Conservation (phyloP, 2,329 filamentous ascomycete genomes). For the Simplicillium sp. region DNA sequence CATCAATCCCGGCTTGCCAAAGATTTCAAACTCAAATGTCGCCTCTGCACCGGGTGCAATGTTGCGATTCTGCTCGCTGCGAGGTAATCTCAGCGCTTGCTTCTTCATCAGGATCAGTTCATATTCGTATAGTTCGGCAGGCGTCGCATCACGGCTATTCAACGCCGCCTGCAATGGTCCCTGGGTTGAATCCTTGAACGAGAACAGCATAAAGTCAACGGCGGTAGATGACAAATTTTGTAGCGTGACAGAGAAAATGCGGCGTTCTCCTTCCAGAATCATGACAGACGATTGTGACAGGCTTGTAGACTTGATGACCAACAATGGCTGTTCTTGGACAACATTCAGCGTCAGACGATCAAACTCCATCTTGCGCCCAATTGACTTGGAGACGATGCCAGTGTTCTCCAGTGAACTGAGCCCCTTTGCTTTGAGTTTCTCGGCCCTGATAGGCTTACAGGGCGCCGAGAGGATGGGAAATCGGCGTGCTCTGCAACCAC, state of each 20-base stretch:
- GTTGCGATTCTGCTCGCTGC: conserved; percentile 40
- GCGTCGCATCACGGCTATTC: conserved; percentile 64
- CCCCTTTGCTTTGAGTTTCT: conserved; percentile 71
- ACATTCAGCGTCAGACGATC: conserved; percentile 58
- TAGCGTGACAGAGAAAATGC: conserved; percentile 67
- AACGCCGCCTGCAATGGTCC: conserved; percentile 66
- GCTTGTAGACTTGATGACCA: conserved; percentile 67
- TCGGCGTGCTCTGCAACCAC: conserved; percentile 69
- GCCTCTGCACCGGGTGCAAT: conserved; percentile 60
- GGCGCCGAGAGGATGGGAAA: conserved; percentile 76
- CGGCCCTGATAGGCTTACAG: conserved; percentile 61
- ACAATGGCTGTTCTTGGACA: conserved; percentile 67
- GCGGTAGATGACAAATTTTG: conserved; percentile 69
- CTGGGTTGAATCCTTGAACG: conserved; percentile 83
- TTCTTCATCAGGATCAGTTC: conserved; percentile 70
- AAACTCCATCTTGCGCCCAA: conserved; percentile 32
- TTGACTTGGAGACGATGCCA: conserved; percentile 25
- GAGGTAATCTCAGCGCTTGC: conserved; percentile 54
- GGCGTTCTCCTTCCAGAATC: conserved; percentile 84
- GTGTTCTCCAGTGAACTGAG: conserved; percentile 45
- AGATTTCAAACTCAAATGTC: conserved; percentile 73
- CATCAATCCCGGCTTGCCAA: conserved; percentile 78
- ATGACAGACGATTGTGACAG: conserved; percentile 80
- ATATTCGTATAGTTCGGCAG: conserved; percentile 76
- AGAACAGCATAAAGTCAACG: conserved; percentile 78